A percentile compares a stretch with the other conserved stretches of the same genome.
Conservation (phyloP, 2,329 filamentous ascomycete genomes). For the Pestalotiopsis sp. region DNA sequence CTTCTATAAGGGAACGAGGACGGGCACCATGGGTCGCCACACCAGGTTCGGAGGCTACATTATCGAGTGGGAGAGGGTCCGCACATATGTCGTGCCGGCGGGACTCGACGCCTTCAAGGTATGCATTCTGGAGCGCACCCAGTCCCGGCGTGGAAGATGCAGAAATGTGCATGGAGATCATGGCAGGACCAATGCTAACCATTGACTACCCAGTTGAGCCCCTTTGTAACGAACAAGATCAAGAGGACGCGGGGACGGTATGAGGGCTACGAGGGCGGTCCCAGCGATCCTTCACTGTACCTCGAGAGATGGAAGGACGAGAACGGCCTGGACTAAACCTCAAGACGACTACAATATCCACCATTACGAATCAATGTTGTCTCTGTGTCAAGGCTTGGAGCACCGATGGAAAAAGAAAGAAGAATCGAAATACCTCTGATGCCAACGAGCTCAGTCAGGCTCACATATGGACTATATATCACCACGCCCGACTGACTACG, state of each 20-base stretch:
- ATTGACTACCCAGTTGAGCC: conserved; percentile 67
- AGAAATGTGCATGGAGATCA: background rate
- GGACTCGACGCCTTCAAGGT: conserved; percentile 74
- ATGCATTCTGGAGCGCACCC: conserved; percentile 22
- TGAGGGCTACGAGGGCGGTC: conserved; percentile 51
- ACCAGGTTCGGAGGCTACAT: conserved; percentile 82
- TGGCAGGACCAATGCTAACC: conserved; percentile 16
- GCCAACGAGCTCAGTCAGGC: background rate
- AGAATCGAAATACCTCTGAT: background rate
- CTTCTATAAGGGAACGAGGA: conserved; percentile 95
- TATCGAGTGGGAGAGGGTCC: conserved; percentile 84
- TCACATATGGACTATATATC: background rate
- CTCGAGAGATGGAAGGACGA: conserved; percentile 68
- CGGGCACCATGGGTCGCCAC: conserved; percentile 84
- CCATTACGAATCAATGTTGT: background rate
- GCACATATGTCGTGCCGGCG: conserved; percentile 83
- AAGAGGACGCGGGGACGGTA: conserved; percentile 55
- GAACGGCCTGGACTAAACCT: conserved; percentile 60
- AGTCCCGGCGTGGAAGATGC: background rate
- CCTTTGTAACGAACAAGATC: conserved; percentile 71
- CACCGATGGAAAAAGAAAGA: background rate
- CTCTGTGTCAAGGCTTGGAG: background rate
- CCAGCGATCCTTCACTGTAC: conserved; percentile 63
- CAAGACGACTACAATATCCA: background rate
- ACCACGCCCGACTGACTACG: background rate